These are phyloP conservation scores for Amphirosellinia nigrospora DNA, from an alignment of 495 filamentous ascomycete species.

Conservation along the genomic window DNA sequence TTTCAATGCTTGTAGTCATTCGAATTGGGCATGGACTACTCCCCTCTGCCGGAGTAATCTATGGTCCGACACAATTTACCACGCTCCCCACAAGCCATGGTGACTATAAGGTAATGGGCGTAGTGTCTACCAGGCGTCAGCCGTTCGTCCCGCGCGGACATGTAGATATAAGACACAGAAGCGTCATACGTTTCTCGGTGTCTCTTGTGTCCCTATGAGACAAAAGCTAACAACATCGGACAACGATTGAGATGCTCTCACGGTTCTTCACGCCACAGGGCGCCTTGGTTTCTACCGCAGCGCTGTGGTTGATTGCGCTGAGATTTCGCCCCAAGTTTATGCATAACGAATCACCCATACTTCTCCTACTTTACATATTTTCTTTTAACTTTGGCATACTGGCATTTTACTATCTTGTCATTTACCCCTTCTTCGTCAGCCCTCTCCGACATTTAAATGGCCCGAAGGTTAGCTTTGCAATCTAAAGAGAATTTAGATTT, in stretches of 20 bases:
- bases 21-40: not conserved
- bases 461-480: conserved; percentile 48
- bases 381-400: conserved; percentile 26
- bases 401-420: conserved; percentile 47
- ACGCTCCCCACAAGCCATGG: not conserved
- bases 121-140: not conserved
- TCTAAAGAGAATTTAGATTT: not conserved
- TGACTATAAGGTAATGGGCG: not conserved
- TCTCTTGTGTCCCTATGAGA: no score
- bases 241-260: not conserved
- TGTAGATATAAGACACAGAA: not conserved
- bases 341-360: not conserved
- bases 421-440: conserved; percentile 63
- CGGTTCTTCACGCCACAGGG: not conserved
- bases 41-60: not conserved
- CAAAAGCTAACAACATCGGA: no score
- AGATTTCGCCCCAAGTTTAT: not conserved
- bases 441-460: conserved; percentile 60
- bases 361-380: not conserved
- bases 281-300: not conserved
- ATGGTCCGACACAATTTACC: not conserved
- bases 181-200: not conserved
- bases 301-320: not conserved
- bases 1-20: not conserved
- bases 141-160: not conserved